Base-by-base conservation (phyloP, 306 rosid species). In the Sesbania bispinosa region DNA sequence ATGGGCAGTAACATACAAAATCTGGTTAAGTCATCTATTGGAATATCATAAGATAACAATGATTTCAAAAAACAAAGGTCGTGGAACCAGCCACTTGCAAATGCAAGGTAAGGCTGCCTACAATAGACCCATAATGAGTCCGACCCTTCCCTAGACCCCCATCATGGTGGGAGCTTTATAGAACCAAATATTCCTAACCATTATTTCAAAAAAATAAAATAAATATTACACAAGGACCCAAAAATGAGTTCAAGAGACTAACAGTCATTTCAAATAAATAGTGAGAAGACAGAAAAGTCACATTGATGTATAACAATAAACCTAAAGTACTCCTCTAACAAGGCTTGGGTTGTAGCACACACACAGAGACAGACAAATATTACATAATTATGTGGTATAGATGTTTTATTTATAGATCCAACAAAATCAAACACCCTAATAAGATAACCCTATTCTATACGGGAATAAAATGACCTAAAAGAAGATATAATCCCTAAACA, bases 41-140 rank as follows among this genome's bases (percentile, higher is more conserved):
- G 50, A 74, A 71, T 47, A 62, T 58, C 38, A 71, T 10, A 50
- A 38, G 63, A 62, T 57, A 53, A 61, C 23, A 35, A 66, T 15
- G 39, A 72, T 33, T 52, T 38, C 59, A 71, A 21, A n/a, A n/a
- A n/a, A n/a, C n/a, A n/a, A n/a, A n/a, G n/a, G n/a, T n/a, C n/a
- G n/a, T n/a, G n/a, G n/a, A n/a, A n/a, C n/a, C n/a, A n/a, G n/a
- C n/a, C n/a, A n/a, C n/a, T n/a, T n/a, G n/a, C n/a, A n/a, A n/a
- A n/a, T n/a, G n/a, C n/a, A n/a, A n/a, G n/a, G n/a, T n/a, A n/a
- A n/a, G n/a, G n/a, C n/a, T n/a, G n/a, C n/a, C n/a, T n/a, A n/a
- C n/a, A n/a, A n/a, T n/a, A n/a, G n/a, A n/a, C n/a, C n/a, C n/a
- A n/a, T n/a, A n/a, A n/a, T n/a, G n/a, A n/a, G n/a, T n/a, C n/a